A percentile compares a stretch with the other conserved stretches of the same genome.
Evolutionary conservation across 2,329 filamentous ascomycete genomes (phyloP).

Genomic region (Trichophyton schoenleinii): DNA sequence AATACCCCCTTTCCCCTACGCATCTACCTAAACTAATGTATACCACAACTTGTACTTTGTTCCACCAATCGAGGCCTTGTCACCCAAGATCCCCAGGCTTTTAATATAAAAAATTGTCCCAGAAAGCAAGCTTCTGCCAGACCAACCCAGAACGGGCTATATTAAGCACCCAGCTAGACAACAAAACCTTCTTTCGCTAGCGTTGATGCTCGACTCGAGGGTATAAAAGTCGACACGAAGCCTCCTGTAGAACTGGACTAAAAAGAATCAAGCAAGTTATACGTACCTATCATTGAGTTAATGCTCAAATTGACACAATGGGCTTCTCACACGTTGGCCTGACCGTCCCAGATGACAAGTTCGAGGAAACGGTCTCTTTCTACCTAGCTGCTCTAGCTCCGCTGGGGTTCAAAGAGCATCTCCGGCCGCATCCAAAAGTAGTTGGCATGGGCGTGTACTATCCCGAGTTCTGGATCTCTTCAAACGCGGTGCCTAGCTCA

Average conservation of each 20-base stretch:
- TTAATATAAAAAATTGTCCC: too few species aligned
- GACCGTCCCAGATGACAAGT: constrained; percentile 17
- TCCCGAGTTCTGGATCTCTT: constrained; percentile 23
- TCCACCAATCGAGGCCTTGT: too few species aligned
- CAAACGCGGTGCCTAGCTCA: constrained; percentile 3
- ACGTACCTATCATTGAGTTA: background rate
- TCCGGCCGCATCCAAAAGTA: constrained; percentile 17
- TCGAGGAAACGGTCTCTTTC: constrained; percentile 21
- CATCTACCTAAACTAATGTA: too few species aligned
- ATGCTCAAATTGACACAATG: constrained; percentile 26
- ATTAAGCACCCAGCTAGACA: background rate
- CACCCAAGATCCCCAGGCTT: too few species aligned
- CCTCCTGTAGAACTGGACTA: background rate
- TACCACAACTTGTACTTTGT: too few species aligned
- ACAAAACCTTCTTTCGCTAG: background rate
- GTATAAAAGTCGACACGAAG: background rate
- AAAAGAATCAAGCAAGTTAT: background rate
- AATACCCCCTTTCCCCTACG: too few species aligned
- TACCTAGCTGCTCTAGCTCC: constrained; percentile 21
- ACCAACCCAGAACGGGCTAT: background rate
- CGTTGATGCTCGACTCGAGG: background rate
- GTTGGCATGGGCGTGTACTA: constrained; percentile 20
- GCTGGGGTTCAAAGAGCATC: constrained; percentile 20
- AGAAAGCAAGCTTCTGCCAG: background rate
- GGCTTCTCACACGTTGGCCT: constrained; percentile 20